phyloP scores from a whole-genome alignment of 2,329 filamentous ascomycete species.

The Botrytis aclada region DNA sequence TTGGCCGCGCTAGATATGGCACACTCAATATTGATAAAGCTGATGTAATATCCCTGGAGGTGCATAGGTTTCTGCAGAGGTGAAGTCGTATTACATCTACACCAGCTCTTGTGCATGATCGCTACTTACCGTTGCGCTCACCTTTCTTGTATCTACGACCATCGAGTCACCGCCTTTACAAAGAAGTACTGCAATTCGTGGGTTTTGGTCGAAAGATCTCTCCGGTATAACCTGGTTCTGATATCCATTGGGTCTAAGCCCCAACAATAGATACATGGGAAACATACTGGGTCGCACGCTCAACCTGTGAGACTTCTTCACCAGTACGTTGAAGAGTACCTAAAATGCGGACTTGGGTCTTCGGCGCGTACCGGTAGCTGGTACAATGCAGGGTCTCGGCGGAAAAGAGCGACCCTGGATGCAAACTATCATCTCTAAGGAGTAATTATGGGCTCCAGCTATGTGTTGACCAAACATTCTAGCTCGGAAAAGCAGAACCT shows the following conservation, averaged over 20 bases:
- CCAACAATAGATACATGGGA: background rate
- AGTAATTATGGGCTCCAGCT: background rate
- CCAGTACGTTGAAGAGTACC: background rate
- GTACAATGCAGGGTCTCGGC: background rate
- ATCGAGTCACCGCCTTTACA: background rate
- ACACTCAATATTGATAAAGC: conserved; percentile 11
- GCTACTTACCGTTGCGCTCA: background rate
- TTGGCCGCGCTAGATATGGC: background rate
- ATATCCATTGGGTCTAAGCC: conserved; percentile 10
- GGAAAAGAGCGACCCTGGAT: background rate
- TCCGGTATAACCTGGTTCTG: background rate
- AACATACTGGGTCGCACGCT: background rate
- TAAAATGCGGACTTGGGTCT: background rate
- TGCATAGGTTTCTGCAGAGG: conserved; percentile 6
- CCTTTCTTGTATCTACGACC: background rate
- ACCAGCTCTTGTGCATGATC: conserved; percentile 2
- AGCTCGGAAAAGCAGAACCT: background rate
- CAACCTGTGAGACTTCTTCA: background rate
- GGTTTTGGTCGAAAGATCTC: background rate
- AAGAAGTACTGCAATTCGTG: background rate
- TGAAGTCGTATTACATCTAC: background rate
- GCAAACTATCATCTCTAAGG: background rate
- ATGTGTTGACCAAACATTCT: background rate
- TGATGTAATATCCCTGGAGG: conserved; percentile 15
- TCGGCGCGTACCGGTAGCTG: background rate